Evolutionary conservation across 495 filamentous ascomycete species (phyloP).

Genomic region (Xylaria palmicola): DNA sequence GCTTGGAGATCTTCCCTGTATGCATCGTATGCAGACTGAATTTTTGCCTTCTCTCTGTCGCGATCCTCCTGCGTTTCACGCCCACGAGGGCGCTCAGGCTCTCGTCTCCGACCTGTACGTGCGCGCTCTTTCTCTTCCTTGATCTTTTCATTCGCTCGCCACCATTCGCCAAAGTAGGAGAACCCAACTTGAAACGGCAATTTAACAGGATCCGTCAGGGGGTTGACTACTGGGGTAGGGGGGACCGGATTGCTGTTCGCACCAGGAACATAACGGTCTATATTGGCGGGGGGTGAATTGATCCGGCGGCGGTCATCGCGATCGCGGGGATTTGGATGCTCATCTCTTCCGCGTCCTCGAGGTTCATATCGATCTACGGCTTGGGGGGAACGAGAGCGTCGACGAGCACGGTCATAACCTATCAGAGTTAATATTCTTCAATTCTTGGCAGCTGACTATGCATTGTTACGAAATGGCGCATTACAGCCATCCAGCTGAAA

Average conservation of each 20-base stretch:
- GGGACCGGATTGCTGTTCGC: constrained; percentile 60
- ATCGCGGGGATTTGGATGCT: constrained; percentile 61
- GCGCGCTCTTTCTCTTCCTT: constrained; percentile 83
- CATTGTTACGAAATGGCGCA: background rate
- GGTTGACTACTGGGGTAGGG: constrained; percentile 54
- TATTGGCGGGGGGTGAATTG: constrained; percentile 64
- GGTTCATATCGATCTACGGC: constrained; percentile 73
- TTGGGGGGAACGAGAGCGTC: constrained; percentile 70
- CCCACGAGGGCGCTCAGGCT: constrained; percentile 67
- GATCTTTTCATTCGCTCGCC: constrained; percentile 78
- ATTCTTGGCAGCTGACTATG: background rate
- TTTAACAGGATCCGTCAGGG: constrained; percentile 75
- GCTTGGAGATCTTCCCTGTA: constrained; percentile 94
- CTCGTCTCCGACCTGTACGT: constrained; percentile 70
- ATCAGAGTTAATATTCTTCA: constrained; percentile 20
- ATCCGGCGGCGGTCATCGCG: constrained; percentile 54
- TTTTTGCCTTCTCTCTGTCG: constrained; percentile 82
- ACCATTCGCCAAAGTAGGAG: constrained; percentile 97
- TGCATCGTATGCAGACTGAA: constrained; percentile 86
- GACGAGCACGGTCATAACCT: constrained; percentile 43
- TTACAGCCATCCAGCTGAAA: background rate
- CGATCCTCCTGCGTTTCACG: constrained; percentile 81
- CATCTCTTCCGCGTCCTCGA: constrained; percentile 64
- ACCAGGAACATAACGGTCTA: constrained; percentile 94
- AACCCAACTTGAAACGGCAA: constrained; percentile 94